Percentiles rank a stretch among this genome's conserved stretches.
phyloP scores from a whole-genome alignment of 768 basidiomycete species.

The Tulasnella calospora region DNA sequence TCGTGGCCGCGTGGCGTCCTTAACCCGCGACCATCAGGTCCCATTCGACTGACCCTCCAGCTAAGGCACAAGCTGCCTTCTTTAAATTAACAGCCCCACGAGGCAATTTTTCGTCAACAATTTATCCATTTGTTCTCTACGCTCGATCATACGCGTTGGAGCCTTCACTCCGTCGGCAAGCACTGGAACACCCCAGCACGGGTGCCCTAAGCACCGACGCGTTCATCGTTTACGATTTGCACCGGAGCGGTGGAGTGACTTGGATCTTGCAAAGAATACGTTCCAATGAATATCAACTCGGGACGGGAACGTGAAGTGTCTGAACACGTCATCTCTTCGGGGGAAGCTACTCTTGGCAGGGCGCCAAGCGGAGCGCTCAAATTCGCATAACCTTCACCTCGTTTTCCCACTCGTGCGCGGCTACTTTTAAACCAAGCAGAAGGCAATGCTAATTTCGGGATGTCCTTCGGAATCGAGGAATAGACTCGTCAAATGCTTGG shows the following conservation, averaged over 20 bases:
- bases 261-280: no score
- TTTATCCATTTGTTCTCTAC: neutral
- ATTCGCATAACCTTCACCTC: neutral
- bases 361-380: neutral
- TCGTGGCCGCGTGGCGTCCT: no score
- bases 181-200: neutral
- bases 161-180: neutral
- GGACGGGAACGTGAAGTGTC: neutral
- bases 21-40: no score
- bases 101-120: neutral
- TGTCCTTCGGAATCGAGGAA: neutral
- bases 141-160: neutral
- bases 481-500: neutral
- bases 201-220: neutral
- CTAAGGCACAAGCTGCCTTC: neutral
- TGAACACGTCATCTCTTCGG: neutral
- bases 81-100: neutral
- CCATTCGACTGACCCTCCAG: no score
- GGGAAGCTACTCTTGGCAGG: neutral
- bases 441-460: neutral
- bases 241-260: neutral
- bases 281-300: no score
- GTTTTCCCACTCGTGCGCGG: no score
- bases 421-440: neutral
- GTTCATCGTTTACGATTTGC: neutral